A percentile compares a stretch with the other conserved stretches of the same genome.
Evolutionary conservation across 1,139 yeast species (phyloP).

Genomic region (Blastobotrys capitulatus): DNA sequence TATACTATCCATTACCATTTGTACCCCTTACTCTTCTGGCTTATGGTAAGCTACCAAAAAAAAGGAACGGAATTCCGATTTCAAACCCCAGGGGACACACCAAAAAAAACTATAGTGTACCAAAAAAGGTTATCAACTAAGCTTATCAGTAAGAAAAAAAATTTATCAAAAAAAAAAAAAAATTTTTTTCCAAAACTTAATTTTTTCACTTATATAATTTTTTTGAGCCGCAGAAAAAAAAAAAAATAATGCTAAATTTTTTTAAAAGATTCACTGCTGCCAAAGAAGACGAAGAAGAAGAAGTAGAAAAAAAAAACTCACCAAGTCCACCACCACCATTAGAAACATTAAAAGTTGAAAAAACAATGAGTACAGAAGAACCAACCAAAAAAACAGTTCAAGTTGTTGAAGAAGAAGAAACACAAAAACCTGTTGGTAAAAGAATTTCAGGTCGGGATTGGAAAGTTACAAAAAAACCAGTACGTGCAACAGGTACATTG

Average conservation of each 20-base stretch:
- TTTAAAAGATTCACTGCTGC: neutral
- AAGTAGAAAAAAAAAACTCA: no score
- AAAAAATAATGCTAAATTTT: neutral
- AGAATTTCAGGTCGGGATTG: slow-evolving; percentile 32
- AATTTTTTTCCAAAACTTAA: neutral
- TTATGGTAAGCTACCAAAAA: no score
- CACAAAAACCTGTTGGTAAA: neutral
- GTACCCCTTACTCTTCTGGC: no score
- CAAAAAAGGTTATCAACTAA: no score
- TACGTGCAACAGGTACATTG: slow-evolving; percentile 24
- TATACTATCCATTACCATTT: no score
- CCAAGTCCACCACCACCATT: neutral
- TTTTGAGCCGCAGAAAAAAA: neutral
- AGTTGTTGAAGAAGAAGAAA: neutral
- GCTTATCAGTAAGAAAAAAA: no score
- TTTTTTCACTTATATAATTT: no score
- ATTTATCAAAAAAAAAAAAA: no score
- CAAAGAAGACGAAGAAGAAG: no score
- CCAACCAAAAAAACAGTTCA: neutral
- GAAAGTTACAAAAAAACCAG: slow-evolving; percentile 35
- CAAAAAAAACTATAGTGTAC: no score
- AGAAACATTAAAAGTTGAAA: neutral
- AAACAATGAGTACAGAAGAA: neutral
- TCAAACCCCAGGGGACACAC: neutral
- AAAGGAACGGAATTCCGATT: no score